Conservation (phyloP, 1,284 basidiomycete species). For the Cystobasidium sp. region DNA sequence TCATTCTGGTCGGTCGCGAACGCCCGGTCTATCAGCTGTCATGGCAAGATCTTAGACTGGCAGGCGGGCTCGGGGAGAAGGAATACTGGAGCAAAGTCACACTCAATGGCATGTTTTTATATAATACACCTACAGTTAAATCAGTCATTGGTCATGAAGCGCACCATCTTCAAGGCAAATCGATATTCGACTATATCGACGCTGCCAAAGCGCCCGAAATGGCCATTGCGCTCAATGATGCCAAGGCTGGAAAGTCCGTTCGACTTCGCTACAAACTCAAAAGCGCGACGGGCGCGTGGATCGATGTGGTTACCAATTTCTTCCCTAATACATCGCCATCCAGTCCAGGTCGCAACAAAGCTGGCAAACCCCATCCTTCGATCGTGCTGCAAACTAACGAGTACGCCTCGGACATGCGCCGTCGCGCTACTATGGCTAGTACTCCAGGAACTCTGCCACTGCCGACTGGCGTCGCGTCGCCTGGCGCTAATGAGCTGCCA, state of each 20-base stretch:
- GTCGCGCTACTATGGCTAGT: conserved; percentile 19
- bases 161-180: conserved; percentile 42
- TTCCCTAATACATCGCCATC: conserved; percentile 45
- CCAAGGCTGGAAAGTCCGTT: conserved; percentile 40
- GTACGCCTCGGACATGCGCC: conserved; percentile 39
- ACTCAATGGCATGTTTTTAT: conserved; percentile 48
- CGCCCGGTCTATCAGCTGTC: conserved; percentile 68
- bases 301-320: conserved; percentile 52
- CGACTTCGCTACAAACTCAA: conserved; percentile 45
- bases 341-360: background rate
- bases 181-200: conserved; percentile 42
- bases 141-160: conserved; percentile 47
- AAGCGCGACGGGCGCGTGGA: conserved; percentile 30
- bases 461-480: conserved; percentile 19
- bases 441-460: conserved; percentile 12
- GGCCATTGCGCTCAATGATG: conserved; percentile 19
- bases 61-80: conserved; percentile 51
- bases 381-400: conserved; percentile 44
- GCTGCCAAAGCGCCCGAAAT: conserved; percentile 28
- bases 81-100: conserved; percentile 53
- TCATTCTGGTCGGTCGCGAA: conserved; percentile 76
- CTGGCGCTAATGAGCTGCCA: background rate
- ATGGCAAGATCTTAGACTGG: conserved; percentile 61
- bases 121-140: conserved; percentile 47
- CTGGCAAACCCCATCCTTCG: conserved; percentile 6